Evolutionary conservation across 768 basidiomycete species (phyloP).

Genomic region (Lentinula aciculospora): DNA sequence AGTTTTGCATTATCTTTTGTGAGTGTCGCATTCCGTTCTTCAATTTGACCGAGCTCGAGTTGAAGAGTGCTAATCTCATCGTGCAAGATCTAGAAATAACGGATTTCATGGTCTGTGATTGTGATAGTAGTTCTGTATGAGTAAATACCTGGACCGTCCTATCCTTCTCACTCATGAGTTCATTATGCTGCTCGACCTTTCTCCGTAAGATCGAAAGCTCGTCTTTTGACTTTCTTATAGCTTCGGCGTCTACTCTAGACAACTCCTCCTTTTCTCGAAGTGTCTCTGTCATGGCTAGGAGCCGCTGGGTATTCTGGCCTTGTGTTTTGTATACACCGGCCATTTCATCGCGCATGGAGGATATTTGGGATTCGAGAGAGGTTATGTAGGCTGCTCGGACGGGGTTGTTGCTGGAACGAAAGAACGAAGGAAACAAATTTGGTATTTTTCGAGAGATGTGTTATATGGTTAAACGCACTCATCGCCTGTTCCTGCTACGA

Average conservation of each 20-base stretch:
- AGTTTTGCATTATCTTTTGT: conserved; percentile 92
- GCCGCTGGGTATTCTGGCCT: conserved; percentile 89
- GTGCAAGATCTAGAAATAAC: conserved; percentile 65
- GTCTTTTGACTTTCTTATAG: conserved; percentile 68
- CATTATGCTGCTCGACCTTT: conserved; percentile 79
- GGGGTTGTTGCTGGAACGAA: conserved; percentile 53
- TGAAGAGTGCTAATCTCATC: conserved; percentile 93
- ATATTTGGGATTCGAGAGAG: conserved; percentile 92
- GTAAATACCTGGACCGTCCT: conserved; percentile 77
- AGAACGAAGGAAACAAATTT: conserved; percentile 8
- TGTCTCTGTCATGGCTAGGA: conserved; percentile 92
- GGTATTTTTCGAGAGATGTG: conserved; percentile 6
- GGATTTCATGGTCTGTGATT: neutral
- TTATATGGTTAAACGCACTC: conserved; percentile 46
- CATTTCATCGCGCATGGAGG: conserved; percentile 85
- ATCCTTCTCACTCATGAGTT: conserved; percentile 86
- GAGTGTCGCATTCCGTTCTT: conserved; percentile 81
- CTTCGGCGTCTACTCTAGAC: conserved; percentile 76
- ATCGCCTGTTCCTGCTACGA: conserved; percentile 56
- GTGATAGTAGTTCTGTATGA: conserved; percentile 5
- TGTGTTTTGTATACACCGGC: conserved; percentile 96
- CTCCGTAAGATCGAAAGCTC: conserved; percentile 64
- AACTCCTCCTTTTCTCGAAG: conserved; percentile 90
- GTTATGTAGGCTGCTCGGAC: conserved; percentile 84
- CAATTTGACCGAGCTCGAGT: conserved; percentile 86